Conservation (phyloP, 495 filamentous ascomycete genomes). For the Penicillium cinerascens region DNA sequence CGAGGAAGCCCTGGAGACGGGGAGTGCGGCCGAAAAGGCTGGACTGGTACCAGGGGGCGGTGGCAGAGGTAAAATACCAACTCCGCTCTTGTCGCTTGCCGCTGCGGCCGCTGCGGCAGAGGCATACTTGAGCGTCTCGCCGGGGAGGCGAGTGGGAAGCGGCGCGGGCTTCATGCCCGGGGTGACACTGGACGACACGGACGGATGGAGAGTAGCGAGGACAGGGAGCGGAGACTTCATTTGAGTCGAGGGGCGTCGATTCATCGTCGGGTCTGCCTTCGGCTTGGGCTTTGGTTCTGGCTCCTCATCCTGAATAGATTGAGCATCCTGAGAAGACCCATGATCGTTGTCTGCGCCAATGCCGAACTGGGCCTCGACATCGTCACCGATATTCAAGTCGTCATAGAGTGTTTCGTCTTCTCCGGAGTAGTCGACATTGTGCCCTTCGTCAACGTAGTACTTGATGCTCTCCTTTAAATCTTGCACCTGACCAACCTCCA, state of each 20-base stretch:
- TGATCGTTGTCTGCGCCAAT: conserved; percentile 78
- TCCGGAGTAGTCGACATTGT: conserved; percentile 75
- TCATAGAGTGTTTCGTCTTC: conserved; percentile 96
- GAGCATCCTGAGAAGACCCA: conserved; percentile 90
- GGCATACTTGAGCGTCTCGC: conserved; percentile 92
- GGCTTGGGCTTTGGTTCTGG: conserved; percentile 59
- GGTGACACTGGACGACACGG: conserved; percentile 53
- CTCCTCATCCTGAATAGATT: conserved; percentile 84
- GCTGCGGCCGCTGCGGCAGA: conserved; percentile 94
- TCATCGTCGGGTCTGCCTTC: conserved; percentile 42
- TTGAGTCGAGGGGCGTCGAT: conserved; percentile 80
- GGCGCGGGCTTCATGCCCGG: conserved; percentile 91
- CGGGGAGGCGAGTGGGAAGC: conserved; percentile 74
- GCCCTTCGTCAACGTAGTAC: conserved; percentile 91
- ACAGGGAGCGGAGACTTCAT: conserved; percentile 91
- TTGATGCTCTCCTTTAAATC: conserved; percentile 87
- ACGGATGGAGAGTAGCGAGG: conserved; percentile 68
- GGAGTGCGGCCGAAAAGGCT: conserved; percentile 41
- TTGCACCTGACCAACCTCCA: conserved; percentile 79
- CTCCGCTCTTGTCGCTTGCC: conserved; percentile 79
- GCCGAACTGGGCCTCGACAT: conserved; percentile 77
- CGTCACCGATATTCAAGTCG: conserved; percentile 85
- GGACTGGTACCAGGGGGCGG: conserved; percentile 70
- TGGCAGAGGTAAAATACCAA: conserved; percentile 89
- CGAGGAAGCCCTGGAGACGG: conserved; percentile 45